Conservation (phyloP, 2,329 filamentous ascomycete genomes). For the Lizonia empirigonia region DNA sequence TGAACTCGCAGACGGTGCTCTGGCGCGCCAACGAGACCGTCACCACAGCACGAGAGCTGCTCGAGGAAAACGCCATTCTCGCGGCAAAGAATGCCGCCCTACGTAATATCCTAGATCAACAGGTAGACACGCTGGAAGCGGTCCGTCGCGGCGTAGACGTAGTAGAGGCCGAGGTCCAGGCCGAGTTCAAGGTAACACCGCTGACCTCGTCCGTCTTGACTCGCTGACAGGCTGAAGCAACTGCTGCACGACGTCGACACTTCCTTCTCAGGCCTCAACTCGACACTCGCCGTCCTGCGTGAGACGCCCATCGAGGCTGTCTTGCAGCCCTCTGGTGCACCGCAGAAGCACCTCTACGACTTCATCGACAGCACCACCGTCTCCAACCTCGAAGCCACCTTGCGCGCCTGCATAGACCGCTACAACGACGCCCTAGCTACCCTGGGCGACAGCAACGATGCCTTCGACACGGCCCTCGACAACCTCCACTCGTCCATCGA, state of each 20-base stretch:
- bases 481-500: constrained; percentile 45
- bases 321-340: constrained; percentile 60
- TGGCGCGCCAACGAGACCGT: constrained; percentile 87
- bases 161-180: constrained; percentile 49
- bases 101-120: constrained; percentile 50
- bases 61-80: constrained; percentile 80
- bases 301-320: constrained; percentile 67
- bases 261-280: constrained; percentile 67
- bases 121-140: constrained; percentile 52
- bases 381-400: constrained; percentile 65
- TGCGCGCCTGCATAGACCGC: constrained; percentile 73
- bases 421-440: constrained; percentile 70
- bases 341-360: constrained; percentile 69
- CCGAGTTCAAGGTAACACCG: constrained; percentile 50
- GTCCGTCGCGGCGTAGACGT: constrained; percentile 52
- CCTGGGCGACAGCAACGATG: constrained; percentile 60
- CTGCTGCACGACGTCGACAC: constrained; percentile 70
- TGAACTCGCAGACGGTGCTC: constrained; percentile 82
- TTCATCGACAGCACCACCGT: constrained; percentile 78
- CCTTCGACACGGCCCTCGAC: constrained; percentile 74
- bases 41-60: constrained; percentile 71
- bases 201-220: constrained; percentile 5
- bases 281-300: constrained; percentile 69
- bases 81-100: constrained; percentile 57
- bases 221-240: constrained; percentile 39